A percentile compares a stretch with the other conserved stretches of the same genome.
These are phyloP conservation scores for Radiomyces spectabilis DNA, from an alignment of 192 early-diverging fungal genomes.

Conservation along the genomic window DNA sequence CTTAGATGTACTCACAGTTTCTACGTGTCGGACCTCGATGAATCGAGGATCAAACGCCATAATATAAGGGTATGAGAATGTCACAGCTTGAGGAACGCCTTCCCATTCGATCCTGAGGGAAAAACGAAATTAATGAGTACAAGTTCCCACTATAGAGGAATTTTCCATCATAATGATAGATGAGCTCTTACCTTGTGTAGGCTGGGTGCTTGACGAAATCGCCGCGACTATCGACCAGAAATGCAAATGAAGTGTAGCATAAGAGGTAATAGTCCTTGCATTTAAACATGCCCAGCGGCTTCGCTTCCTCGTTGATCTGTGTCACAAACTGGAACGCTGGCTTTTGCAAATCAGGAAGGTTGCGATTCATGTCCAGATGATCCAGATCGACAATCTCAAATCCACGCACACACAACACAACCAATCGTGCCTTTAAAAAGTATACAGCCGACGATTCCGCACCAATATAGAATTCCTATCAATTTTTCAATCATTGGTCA, in stretches of 20 bases:
- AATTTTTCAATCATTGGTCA: no score
- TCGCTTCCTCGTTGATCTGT: constrained; percentile 59
- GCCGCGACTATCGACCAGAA: constrained; percentile 72
- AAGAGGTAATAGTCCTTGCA: constrained; percentile 70
- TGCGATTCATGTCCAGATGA: constrained; percentile 66
- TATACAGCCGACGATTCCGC: constrained; percentile 77
- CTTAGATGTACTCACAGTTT: constrained; percentile 44
- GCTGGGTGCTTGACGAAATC: not conserved
- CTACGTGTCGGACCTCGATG: constrained; percentile 81
- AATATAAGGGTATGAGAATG: constrained; percentile 76
- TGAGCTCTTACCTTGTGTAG: not conserved
- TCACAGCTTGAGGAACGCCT: constrained; percentile 70
- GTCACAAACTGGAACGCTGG: constrained; percentile 67
- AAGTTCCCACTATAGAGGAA: no score
- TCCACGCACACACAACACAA: constrained; percentile 81
- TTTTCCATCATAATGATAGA: not conserved
- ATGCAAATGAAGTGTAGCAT: constrained; percentile 84
- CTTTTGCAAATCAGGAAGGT: constrained; percentile 74
- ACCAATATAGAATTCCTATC: constrained; percentile 89
- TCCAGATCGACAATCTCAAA: constrained; percentile 92
- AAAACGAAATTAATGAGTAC: not conserved
- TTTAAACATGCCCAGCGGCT: constrained; percentile 78
- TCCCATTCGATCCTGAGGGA: constrained; percentile 54
- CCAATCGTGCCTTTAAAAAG: constrained; percentile 75
- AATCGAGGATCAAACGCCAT: constrained; percentile 85